Evolutionary conservation across 1,139 yeast genomes (phyloP), one percentile per base, ranked within the genome.

Genomic region (Wickerhamiella infanticola): DNA sequence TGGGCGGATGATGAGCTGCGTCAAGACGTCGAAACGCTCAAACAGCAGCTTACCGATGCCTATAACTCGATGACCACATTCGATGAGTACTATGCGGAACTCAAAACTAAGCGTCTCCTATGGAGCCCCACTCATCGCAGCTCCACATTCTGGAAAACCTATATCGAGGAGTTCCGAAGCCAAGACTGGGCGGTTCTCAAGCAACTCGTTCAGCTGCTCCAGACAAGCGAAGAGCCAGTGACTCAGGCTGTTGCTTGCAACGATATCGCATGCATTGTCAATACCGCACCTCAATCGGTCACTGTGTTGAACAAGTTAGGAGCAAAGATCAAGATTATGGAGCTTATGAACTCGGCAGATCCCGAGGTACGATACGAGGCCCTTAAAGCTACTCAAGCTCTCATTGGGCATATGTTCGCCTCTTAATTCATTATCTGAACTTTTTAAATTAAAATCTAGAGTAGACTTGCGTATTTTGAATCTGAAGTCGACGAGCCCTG

Each of bases 111-210:
- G 57, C 72, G 77, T 51, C 73, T 90, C 58, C 74, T 77, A 51
- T 90, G 95, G 94, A 77, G 95, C 1, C 98, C 98, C 47, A 86
- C 95, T 25, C 98, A 90, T 65, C 76, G 78, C 55, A 81, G 85
- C 42, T 77, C 75, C 46, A 85, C 83, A 47, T 90, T 90, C 62
- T 90, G 98, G 95, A 71, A 78, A 51, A 93, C 85, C 53, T 85
- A 93, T 61, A 71, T 81, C 31, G 70, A 67, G 42, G 73, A 75
- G 55, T 90, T 93, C 68, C 83, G 81, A 63, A 84, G 80, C 44
- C 74, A 78, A 48, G 77, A 81, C 57, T 88, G 80, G 77, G 79
- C 77, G 59, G 65, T 81, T 42, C 74, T 85, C 54, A 79, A 75
- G 60, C 71, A 73, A 51, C 63, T 81, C 48, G 58, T 74, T 13